A percentile compares a stretch with the other conserved stretches of the same genome.
These are phyloP conservation scores for Macrolepiota fuliginosa DNA, from an alignment of 768 basidiomycete genomes.

Conservation along the genomic window DNA sequence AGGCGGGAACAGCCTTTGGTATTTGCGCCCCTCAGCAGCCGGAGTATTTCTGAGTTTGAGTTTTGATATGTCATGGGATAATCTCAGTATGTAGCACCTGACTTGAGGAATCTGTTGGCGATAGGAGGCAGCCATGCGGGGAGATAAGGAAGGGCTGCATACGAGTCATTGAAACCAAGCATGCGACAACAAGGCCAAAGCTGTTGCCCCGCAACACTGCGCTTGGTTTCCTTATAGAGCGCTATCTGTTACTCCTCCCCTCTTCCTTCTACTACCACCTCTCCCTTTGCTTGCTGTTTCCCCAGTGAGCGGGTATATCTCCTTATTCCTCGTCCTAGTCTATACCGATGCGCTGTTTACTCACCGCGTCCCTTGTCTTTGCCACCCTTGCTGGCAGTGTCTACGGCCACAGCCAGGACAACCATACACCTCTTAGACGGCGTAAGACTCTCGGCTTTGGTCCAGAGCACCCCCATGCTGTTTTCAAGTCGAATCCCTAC, in stretches of 20 bases:
- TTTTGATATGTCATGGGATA: background rate
- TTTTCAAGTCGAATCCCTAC: slow-evolving; percentile 52
- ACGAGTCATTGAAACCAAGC: slow-evolving; percentile 7
- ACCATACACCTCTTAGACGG: slow-evolving; percentile 40
- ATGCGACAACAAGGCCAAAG: slow-evolving; percentile 7
- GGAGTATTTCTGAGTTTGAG: background rate
- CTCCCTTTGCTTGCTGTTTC: background rate
- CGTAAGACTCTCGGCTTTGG: slow-evolving; percentile 94
- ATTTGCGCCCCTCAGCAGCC: background rate
- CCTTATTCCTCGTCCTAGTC: slow-evolving; percentile 4
- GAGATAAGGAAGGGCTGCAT: background rate
- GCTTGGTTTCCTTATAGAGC: slow-evolving; percentile 14
- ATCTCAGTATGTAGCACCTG: background rate
- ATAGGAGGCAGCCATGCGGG: background rate
- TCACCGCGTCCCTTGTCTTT: slow-evolving; percentile 59
- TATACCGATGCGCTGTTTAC: slow-evolving; percentile 56
- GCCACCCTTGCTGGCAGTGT: slow-evolving; percentile 59
- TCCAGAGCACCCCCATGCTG: slow-evolving; percentile 71
- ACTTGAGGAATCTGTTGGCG: background rate
- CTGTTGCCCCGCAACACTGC: background rate
- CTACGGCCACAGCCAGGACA: slow-evolving; percentile 39
- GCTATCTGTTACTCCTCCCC: slow-evolving; percentile 6
- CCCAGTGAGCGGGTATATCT: background rate
- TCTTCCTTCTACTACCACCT: slow-evolving; percentile 3
- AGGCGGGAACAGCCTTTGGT: background rate